phyloP scores from a whole-genome alignment of 192 early-diverging fungal species.

The Spizellomyces sp. region DNA sequence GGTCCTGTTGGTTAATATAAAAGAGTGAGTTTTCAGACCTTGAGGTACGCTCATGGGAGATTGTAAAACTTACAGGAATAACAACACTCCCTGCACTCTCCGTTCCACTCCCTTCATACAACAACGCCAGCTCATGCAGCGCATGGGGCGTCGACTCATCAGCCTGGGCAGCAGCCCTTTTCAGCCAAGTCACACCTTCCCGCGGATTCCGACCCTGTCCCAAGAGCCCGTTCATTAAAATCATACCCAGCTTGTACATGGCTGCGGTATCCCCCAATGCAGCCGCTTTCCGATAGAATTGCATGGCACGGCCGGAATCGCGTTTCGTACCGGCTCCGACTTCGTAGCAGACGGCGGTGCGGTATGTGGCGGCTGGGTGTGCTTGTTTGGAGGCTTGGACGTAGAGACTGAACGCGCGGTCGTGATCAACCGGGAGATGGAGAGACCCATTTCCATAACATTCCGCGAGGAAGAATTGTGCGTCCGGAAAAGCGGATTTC shows the following conservation, averaged over 20 bases:
- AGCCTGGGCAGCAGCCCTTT: conserved; percentile 86
- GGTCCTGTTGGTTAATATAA: conserved; percentile 56
- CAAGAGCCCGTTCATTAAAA: conserved; percentile 83
- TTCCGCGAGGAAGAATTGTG: conserved; percentile 91
- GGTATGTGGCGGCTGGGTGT: conserved; percentile 90
- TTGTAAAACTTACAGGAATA: conserved; percentile 41
- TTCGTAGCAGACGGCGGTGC: conserved; percentile 96
- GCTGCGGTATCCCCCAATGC: conserved; percentile 87
- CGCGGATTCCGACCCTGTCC: conserved; percentile 76
- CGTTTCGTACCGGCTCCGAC: conserved; percentile 89
- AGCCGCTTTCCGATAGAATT: conserved; percentile 93
- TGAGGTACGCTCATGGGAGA: background rate
- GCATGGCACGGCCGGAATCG: conserved; percentile 77
- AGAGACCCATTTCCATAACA: conserved; percentile 84
- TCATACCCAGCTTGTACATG: conserved; percentile 97
- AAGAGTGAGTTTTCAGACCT: conserved; percentile 4
- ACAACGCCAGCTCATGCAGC: conserved; percentile 87
- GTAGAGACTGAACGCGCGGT: conserved; percentile 89
- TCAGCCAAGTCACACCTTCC: conserved; percentile 94
- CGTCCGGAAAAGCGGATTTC: conserved; percentile 79
- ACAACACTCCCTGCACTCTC: conserved; percentile 37
- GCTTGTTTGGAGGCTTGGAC: conserved; percentile 89
- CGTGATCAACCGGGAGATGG: conserved; percentile 77
- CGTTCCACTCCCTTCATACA: conserved; percentile 73
- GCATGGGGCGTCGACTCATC: conserved; percentile 91